A percentile compares a stretch with the other conserved stretches of the same genome.
Conservation (phyloP, 352 stramenopile species). For the Hyaloperonospora brassicae region DNA sequence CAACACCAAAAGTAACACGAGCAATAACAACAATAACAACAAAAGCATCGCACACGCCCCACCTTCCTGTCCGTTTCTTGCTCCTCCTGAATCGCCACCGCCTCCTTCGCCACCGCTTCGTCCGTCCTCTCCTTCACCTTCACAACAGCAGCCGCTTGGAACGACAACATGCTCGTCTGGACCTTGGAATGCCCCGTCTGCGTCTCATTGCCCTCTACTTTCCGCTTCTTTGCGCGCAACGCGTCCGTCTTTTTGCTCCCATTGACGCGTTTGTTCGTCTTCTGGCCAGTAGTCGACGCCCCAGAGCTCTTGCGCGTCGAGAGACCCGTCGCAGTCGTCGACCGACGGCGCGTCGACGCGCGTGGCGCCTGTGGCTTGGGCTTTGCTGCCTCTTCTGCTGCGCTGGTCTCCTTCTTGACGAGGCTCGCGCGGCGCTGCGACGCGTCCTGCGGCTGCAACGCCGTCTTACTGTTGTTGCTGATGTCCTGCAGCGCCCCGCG, state of each 20-base stretch:
- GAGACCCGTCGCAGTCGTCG: conserved; percentile 19
- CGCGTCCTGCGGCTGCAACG: conserved; percentile 6
- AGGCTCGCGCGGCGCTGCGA: not conserved
- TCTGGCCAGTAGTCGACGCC: conserved; percentile 13
- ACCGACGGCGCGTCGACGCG: conserved; percentile 13
- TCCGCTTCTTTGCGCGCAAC: conserved; percentile 34
- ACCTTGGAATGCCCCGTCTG: conserved; percentile 35
- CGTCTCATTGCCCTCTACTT: conserved; percentile 35
- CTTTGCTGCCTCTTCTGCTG: conserved; percentile 1
- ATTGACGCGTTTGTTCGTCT: conserved; percentile 22
- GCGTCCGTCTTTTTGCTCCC: conserved; percentile 26
- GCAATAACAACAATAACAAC: too few relatives aligned
- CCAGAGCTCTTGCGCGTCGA: conserved; percentile 22
- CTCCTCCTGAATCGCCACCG: too few relatives aligned
- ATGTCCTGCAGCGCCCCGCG: conserved; percentile 74
- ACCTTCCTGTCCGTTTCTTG: too few relatives aligned
- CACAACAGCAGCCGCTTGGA: conserved; percentile 33
- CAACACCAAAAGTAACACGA: too few relatives aligned
- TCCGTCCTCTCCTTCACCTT: conserved; percentile 9
- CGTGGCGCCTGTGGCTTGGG: conserved; percentile 4
- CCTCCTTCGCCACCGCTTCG: not conserved
- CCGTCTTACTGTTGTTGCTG: conserved; percentile 59
- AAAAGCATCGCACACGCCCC: too few relatives aligned
- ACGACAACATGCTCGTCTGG: conserved; percentile 67
- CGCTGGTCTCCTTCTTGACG: conserved; percentile 22